A percentile compares a stretch with the other conserved stretches of the same genome.
These are phyloP conservation scores for Paraleonurus japonicus DNA, from an alignment of 257 asterid species.

Conservation along the genomic window DNA sequence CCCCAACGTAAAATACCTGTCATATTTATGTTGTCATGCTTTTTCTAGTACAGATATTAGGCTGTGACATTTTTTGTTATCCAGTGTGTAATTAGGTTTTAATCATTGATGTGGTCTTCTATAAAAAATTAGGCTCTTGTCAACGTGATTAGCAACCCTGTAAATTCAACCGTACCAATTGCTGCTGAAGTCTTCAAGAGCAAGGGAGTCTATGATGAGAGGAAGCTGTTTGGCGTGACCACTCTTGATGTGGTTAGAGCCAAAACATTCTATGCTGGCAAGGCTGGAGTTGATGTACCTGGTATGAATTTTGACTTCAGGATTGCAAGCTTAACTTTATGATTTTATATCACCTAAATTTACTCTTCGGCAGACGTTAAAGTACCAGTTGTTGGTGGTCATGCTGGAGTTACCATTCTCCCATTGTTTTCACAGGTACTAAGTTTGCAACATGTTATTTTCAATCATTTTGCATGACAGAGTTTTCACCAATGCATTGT, in stretches of 20 bases:
- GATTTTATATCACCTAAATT: conserved; percentile 2
- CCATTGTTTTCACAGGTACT: conserved; percentile 91
- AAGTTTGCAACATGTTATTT: not conserved
- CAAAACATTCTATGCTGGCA: conserved; percentile 87
- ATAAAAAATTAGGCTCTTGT: conserved; percentile 60
- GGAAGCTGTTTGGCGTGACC: conserved; percentile 81
- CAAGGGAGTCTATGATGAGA: conserved; percentile 74
- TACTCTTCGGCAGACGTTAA: conserved; percentile 54
- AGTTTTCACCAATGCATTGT: conserved; percentile 12
- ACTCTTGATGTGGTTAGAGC: conserved; percentile 97
- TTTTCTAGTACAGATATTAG: not conserved
- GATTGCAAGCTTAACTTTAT: not conserved
- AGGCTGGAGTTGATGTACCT: conserved; percentile 67
- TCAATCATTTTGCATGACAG: conserved; percentile 1
- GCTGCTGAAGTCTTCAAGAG: conserved; percentile 91
- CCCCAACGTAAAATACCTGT: conserved; percentile 56
- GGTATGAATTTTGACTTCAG: conserved; percentile 36
- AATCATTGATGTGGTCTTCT: conserved; percentile 10
- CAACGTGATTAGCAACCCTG: conserved; percentile 93
- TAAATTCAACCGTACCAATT: conserved; percentile 90
- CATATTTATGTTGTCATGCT: not conserved
- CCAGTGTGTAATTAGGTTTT: not conserved
- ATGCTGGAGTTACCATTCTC: conserved; percentile 92
- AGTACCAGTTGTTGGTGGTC: conserved; percentile 95
- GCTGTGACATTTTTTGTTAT: not conserved